Percentiles rank a stretch among this genome's conserved stretches.
These are phyloP conservation scores for Cytidiella melzeri DNA, from an alignment of 768 basidiomycete species.

Conservation along the genomic window DNA sequence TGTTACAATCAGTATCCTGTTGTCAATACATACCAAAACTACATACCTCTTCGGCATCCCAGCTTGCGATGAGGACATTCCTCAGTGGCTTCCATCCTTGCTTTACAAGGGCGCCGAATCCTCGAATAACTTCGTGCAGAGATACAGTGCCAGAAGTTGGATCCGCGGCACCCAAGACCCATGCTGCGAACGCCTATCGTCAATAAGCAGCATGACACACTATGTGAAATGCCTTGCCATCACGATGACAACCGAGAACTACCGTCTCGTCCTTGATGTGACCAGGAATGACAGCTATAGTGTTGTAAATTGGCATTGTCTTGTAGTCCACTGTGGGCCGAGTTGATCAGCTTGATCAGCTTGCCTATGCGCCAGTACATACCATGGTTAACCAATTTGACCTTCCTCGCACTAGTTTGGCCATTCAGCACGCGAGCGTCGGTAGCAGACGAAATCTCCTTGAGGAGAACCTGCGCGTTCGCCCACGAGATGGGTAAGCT, in stretches of 20 bases:
- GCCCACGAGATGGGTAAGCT: constrained; percentile 86
- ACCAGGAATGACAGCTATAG: constrained; percentile 77
- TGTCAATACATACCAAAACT: not conserved
- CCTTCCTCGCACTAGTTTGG: constrained; percentile 37
- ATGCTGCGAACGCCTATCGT: constrained; percentile 26
- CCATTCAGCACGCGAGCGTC: constrained; percentile 36
- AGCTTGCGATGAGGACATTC: constrained; percentile 69
- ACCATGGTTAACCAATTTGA: constrained; percentile 56
- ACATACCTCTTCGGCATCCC: constrained; percentile 69
- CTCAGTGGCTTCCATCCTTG: constrained; percentile 82
- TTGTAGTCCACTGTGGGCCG: constrained; percentile 69
- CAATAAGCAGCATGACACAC: not conserved
- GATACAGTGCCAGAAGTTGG: constrained; percentile 78
- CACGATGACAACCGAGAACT: constrained; percentile 83
- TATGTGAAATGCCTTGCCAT: no score
- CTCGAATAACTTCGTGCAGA: constrained; percentile 71
- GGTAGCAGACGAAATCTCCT: constrained; percentile 38
- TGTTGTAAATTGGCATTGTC: constrained; percentile 88
- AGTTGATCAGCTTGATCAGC: no score
- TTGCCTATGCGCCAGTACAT: no score
- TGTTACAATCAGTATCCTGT: not conserved
- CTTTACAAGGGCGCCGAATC: constrained; percentile 59
- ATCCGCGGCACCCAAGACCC: constrained; percentile 79
- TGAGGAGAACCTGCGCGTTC: constrained; percentile 62
- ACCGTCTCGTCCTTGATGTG: constrained; percentile 82